Base-by-base conservation (phyloP, 2,329 filamentous ascomycete genomes). In the Periglandula ipomoeae region DNA sequence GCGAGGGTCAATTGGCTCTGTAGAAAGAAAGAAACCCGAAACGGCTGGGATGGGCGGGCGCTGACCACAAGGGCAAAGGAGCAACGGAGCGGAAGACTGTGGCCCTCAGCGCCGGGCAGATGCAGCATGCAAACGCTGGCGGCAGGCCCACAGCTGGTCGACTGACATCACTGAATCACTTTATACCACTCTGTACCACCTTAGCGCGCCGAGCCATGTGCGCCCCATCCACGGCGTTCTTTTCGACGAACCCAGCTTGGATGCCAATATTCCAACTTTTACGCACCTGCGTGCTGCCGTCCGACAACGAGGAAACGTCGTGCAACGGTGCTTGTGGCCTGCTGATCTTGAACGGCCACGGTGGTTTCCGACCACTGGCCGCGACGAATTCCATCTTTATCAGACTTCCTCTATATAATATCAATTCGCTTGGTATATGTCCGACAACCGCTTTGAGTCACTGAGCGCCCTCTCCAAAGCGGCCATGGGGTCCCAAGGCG, bases 371-470 rank as follows among this genome's bases (percentile, higher is more conserved):
- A 15, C 30, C 39, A 27, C 17, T 48, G 39, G 19, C 45, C 20
- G 41, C 9, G 11, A 43, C 7, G 32, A 7, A 30, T 46, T n/a
- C n/a, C n/a, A n/a, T n/a, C n/a, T n/a, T n/a, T n/a, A n/a, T n/a
- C n/a, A n/a, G n/a, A 32, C 5, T 23, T 20, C 20, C 20, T 39
- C 11, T 17, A 13, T 6, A 24, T 42, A 23, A 13, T 17, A 13
- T 20, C 22, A 1, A 27, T 40, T 27, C n/a, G 24, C 27, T 19
- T 26, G 13, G 23, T 35, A 40, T 35, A 66, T 65, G 65, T 56
- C 63, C n/a, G 60, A 55, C 58, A 65, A 60, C 52, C 63, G 54
- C 35, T 65, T 65, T 49, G 53, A 55, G 35, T 56, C 61, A 10
- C 52, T 64, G 34, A 56, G 52, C 26, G 54, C 47, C 27, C 41